Conservation (phyloP, 169 alveolate species). For the Plasmodium relictum region DNA sequence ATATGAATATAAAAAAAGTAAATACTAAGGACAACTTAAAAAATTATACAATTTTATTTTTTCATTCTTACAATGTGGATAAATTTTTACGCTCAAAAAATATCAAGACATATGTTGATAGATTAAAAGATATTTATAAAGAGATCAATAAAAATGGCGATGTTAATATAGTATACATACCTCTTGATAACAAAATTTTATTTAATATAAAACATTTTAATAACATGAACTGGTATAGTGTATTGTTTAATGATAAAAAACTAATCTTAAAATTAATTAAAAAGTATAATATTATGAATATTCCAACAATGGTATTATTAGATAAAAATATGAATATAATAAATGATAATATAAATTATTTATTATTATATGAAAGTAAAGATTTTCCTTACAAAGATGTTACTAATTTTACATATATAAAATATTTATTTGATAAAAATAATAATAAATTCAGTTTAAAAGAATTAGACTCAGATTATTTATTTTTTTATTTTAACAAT, state of each 20-base stretch:
- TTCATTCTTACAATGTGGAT: constrained; percentile 71
- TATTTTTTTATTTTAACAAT: constrained; percentile 49
- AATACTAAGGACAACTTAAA: constrained; percentile 19
- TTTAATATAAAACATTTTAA: constrained; percentile 73
- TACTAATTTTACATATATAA: constrained; percentile 48
- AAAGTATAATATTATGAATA: constrained; percentile 67
- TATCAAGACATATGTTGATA: constrained; percentile 65
- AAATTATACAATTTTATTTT: constrained; percentile 67
- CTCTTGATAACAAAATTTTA: constrained; percentile 51
- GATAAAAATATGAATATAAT: constrained; percentile 67
- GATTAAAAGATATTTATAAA: constrained; percentile 56
- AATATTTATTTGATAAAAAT: constrained; percentile 47
- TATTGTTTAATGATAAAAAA: constrained; percentile 50
- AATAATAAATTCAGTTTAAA: constrained; percentile 31
- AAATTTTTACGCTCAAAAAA: constrained; percentile 55
- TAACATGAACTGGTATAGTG: constrained; percentile 68
- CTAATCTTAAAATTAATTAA: constrained; percentile 67
- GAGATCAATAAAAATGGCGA: constrained; percentile 45
- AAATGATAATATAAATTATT: constrained; percentile 68
- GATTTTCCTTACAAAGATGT: constrained; percentile 38
- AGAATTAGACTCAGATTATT: constrained; percentile 62
- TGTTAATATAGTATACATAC: constrained; percentile 42
- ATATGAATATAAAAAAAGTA: constrained; percentile 53
- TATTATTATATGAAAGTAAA: constrained; percentile 44
- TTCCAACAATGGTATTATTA: constrained; percentile 71